Evolutionary conservation across 352 stramenopile genomes (phyloP).

Genomic region (Phytophthora nicotianae): DNA sequence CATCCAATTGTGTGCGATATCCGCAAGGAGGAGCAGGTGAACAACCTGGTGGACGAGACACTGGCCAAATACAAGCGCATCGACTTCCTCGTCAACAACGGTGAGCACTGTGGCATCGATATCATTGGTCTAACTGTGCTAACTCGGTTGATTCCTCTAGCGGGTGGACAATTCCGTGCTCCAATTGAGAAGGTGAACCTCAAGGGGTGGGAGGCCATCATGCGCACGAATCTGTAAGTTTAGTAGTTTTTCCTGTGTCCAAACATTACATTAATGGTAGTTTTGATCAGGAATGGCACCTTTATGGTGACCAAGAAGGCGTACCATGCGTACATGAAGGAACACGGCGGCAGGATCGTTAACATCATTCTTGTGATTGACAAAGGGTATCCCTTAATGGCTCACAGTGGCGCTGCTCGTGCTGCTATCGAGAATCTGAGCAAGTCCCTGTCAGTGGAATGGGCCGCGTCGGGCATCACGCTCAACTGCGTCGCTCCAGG

Average conservation of each 20-base stretch:
- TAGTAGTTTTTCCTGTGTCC: background rate
- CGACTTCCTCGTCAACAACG: constrained; percentile 95
- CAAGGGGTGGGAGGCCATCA: constrained; percentile 92
- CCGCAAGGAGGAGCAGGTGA: constrained; percentile 72
- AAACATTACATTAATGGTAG: background rate
- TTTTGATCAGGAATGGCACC: constrained; percentile 72
- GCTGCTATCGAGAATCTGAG: constrained; percentile 94
- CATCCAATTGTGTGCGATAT: constrained; percentile 77
- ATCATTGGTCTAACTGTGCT: background rate
- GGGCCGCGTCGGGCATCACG: constrained; percentile 91
- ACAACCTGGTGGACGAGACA: constrained; percentile 68
- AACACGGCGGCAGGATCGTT: constrained; percentile 93
- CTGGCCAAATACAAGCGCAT: constrained; percentile 85
- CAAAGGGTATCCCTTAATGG: constrained; percentile 94
- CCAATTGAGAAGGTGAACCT: constrained; percentile 88
- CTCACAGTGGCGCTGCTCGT: constrained; percentile 89
- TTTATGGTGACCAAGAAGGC: constrained; percentile 93
- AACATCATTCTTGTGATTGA: constrained; percentile 96
- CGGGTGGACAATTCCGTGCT: constrained; percentile 93
- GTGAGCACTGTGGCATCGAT: constrained; percentile 18
- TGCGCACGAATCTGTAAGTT: constrained; percentile 90
- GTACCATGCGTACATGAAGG: constrained; percentile 93
- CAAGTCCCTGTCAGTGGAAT: constrained; percentile 94
- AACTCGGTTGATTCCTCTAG: constrained; percentile 29
- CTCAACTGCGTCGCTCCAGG: constrained; percentile 94